phyloP scores from a whole-genome alignment of 2,329 filamentous ascomycete genomes.

The Ampelomyces quisqualis region DNA sequence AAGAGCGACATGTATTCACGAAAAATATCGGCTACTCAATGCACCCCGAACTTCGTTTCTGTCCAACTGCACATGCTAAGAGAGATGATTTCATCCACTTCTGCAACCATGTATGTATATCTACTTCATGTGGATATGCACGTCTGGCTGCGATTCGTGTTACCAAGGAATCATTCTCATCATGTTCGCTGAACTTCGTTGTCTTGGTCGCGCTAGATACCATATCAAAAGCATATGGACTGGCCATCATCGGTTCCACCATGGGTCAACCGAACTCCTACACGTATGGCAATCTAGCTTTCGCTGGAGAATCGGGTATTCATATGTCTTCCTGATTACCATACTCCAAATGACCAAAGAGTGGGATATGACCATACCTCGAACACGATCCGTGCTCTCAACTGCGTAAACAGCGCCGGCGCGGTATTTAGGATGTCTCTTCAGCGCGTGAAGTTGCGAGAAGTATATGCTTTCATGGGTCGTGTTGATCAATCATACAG shows the following conservation, averaged over 20 bases:
- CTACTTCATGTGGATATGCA: too few species aligned
- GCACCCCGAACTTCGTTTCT: too few species aligned
- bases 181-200: slow-evolving; percentile 27
- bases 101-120: too few species aligned
- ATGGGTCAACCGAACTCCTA: slow-evolving; percentile 52
- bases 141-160: too few species aligned
- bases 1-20: too few species aligned
- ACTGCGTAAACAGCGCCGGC: slow-evolving; percentile 50
- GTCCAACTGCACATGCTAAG: too few species aligned
- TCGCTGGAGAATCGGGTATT: slow-evolving; percentile 35
- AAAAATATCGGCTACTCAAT: too few species aligned
- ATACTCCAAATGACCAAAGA: not conserved
- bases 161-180: not conserved
- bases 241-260: slow-evolving; percentile 47
- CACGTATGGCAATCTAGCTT: slow-evolving; percentile 45
- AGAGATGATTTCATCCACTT: too few species aligned
- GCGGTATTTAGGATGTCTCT: slow-evolving; percentile 41
- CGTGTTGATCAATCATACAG: slow-evolving; percentile 44
- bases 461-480: slow-evolving; percentile 39
- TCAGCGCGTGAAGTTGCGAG: slow-evolving; percentile 46
- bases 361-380: slow-evolving; percentile 47
- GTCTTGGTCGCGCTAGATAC: slow-evolving; percentile 38
- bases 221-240: slow-evolving; percentile 35
- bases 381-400: slow-evolving; percentile 49
- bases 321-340: not conserved